A percentile compares a stretch with the other conserved stretches of the same genome.
Conservation (phyloP, 129 eudicot genomes). For the Calendula officinalis region DNA sequence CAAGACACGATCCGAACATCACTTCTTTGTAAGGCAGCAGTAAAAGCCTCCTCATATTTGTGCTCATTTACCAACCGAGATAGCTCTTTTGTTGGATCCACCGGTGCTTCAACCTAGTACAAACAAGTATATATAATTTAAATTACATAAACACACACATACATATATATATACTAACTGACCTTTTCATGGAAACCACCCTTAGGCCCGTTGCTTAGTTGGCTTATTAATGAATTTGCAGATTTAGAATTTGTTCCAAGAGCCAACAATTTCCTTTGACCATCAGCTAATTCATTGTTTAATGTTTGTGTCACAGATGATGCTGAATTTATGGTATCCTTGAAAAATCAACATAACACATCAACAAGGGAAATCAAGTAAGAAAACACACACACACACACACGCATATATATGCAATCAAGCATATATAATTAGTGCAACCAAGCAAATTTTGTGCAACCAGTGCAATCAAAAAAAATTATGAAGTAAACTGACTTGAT, state of each 20-base stretch:
- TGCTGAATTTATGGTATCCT: slow-evolving; percentile 86
- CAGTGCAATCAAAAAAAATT: too few species aligned
- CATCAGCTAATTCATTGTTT: slow-evolving; percentile 65
- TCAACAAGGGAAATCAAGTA: not conserved
- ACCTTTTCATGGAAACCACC: slow-evolving; percentile 78
- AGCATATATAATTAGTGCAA: not conserved
- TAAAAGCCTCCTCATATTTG: slow-evolving; percentile 78
- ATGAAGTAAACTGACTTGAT: too few species aligned
- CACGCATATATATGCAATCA: not conserved
- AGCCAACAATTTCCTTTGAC: slow-evolving; percentile 71
- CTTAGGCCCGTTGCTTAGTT: slow-evolving; percentile 66
- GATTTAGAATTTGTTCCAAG: slow-evolving; percentile 66
- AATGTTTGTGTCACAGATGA: slow-evolving; percentile 70
- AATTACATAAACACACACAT: too few species aligned
- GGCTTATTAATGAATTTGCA: slow-evolving; percentile 50
- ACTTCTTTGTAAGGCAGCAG: slow-evolving; percentile 78
- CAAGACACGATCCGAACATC: slow-evolving; percentile 80
- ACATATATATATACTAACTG: not conserved
- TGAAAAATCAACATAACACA: slow-evolving; percentile 12
- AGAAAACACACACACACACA: not conserved
- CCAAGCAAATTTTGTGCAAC: not conserved
- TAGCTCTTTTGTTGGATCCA: slow-evolving; percentile 78
- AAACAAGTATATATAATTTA: too few species aligned
- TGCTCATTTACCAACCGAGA: slow-evolving; percentile 65
- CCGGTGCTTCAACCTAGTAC: too few species aligned